A percentile compares a stretch with the other conserved stretches of the same genome.
Evolutionary conservation across 192 early-diverging fungal species (phyloP).

Genomic region (Entophlyctis luteolus): DNA sequence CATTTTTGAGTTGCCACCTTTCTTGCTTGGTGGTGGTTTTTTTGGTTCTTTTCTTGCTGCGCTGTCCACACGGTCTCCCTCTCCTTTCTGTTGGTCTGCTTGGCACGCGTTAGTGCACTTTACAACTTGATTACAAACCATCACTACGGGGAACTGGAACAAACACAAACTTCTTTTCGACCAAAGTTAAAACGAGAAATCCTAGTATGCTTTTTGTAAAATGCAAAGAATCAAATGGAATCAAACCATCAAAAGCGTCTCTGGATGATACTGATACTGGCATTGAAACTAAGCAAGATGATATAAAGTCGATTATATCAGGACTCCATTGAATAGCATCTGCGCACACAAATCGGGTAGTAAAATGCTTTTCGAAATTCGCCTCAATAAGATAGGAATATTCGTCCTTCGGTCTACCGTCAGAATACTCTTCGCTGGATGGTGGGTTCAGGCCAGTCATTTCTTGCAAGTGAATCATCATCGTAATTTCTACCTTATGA

Average conservation of each 20-base stretch:
- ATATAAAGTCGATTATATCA: conserved; percentile 13
- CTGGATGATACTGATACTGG: not conserved
- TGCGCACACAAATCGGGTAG: not conserved
- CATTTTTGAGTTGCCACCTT: not conserved
- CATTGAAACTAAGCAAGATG: not conserved
- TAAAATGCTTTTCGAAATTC: not conserved
- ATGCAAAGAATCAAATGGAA: not conserved
- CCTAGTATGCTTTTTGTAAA: not conserved
- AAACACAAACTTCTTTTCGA: not conserved
- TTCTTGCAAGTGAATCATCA: conserved; percentile 16
- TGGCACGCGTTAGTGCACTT: not conserved
- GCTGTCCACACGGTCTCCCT: not conserved
- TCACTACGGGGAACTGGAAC: not conserved
- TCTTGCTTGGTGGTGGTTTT: conserved; percentile 2
- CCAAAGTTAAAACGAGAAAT: not conserved
- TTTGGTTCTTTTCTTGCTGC: not conserved
- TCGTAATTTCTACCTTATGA: conserved; percentile 1
- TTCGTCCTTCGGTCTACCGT: conserved; percentile 17
- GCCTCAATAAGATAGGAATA: conserved; percentile 6
- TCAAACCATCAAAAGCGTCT: conserved; percentile 14
- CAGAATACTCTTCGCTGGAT: not conserved
- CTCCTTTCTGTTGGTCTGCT: not conserved
- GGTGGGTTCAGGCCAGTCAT: conserved; percentile 16
- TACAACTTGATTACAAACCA: not conserved
- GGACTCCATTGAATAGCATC: conserved; percentile 5